Base-by-base conservation (phyloP, 1,284 basidiomycete genomes). In the Vanrija pseudolonga region DNA sequence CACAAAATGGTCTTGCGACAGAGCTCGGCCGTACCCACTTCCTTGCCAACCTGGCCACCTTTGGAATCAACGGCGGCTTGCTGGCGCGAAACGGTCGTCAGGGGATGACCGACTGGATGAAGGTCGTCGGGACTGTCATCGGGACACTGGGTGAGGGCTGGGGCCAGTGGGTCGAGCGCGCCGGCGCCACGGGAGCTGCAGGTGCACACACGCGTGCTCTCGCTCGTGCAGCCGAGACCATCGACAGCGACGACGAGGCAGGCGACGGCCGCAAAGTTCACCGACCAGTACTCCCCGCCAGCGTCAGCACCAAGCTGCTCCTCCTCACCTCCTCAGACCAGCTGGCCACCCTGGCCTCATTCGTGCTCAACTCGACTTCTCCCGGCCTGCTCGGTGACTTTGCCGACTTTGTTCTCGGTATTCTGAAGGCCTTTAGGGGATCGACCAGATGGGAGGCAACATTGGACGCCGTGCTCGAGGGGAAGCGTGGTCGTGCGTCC, bases 401-500 rank as follows among this genome's bases (percentile, higher is more conserved):
- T 44, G 58, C 69, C 11, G 43, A 38, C 2, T 73, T 75, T 41
- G 62, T 68, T 51, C 28, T 76, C 67, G 63, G 75, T 55, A 69
- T 78, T 56, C 43, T 79, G 57, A 63, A 70, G 52, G 61, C 81
- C 63, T 74, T 82, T 60, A 60, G 76, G 24, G 66, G 87, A 80
- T 83, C 88, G 1, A 71, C 80, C 3, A 76, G 79, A 47, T 80
- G 80, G 61, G 84, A 86, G 47, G 59, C 50, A 0, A 70, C 79
- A 4, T 69, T 82, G 23, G 77, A 78, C 54, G 65, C 68, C 1
- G 63, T 79, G 17, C 46, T 73, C 15, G 68, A 64, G 15, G 73
- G 71, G 8, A 65, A 67, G 12, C 72, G 67, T 47, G 73, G 69
- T 0, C 63, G 62, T 9, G 64, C 65, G 6, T 72, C 94, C 6